Conservation (phyloP, 768 basidiomycete species). For the Rhodotorula diobovata region DNA sequence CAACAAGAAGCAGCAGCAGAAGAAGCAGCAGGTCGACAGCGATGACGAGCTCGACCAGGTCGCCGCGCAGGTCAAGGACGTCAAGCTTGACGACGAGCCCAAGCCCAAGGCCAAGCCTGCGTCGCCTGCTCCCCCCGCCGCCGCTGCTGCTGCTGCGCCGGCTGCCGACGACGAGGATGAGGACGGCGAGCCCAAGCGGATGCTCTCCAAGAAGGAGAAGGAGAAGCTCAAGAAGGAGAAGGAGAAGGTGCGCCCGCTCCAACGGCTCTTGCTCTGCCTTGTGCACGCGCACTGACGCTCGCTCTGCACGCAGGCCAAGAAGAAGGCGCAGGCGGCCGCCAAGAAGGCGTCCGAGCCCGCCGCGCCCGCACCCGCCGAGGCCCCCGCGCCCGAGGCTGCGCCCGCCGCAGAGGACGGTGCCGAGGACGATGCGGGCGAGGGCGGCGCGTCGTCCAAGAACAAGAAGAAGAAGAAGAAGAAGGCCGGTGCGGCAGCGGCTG, state of each 20-base stretch:
- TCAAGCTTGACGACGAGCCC: constrained; percentile 13
- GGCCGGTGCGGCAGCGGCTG: constrained; percentile 38
- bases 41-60: constrained; percentile 28
- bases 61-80: constrained; percentile 11
- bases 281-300: constrained; percentile 2
- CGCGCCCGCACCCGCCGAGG: constrained; percentile 17
- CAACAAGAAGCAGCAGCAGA: constrained; percentile 36
- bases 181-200: constrained; percentile 51
- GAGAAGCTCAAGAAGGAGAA: constrained; percentile 94
- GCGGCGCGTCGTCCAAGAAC: constrained; percentile 35
- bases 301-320: constrained; percentile 65
- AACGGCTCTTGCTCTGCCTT: background rate
- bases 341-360: constrained; percentile 56
- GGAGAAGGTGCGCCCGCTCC: constrained; percentile 67
- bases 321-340: constrained; percentile 85
- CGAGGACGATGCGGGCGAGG: constrained; percentile 31
- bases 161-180: constrained; percentile 51
- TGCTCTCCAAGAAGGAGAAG: constrained; percentile 92
- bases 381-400: constrained; percentile 35
- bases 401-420: constrained; percentile 12
- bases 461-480: constrained; percentile 48
- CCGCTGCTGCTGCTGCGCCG: constrained; percentile 42
- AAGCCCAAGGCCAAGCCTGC: constrained; percentile 7
- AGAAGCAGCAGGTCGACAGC: constrained; percentile 17
- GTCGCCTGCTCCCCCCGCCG: constrained; percentile 51